phyloP scores from a whole-genome alignment of 2,329 filamentous ascomycete species.

The Exophiala oligosperma region DNA sequence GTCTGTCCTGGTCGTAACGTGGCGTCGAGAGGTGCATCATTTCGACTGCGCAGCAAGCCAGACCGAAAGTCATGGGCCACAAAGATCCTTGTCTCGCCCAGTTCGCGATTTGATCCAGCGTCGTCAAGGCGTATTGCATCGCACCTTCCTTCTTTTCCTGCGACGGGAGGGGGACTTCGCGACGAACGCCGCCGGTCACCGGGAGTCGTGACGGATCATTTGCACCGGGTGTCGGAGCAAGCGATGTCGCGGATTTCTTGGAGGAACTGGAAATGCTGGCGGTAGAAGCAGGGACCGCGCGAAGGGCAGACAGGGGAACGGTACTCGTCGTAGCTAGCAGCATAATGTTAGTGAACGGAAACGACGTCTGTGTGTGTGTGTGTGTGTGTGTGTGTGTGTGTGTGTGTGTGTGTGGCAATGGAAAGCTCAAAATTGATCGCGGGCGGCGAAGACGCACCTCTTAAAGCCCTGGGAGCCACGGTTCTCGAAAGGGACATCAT shows the following conservation, averaged over 20 bases:
- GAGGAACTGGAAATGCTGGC: conserved; percentile 43
- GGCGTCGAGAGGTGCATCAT: conserved; percentile 92
- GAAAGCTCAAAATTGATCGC: conserved; percentile 14
- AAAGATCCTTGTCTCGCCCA: conserved; percentile 82
- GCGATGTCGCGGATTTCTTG: conserved; percentile 43
- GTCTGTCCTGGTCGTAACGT: conserved; percentile 83
- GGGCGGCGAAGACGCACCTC: conserved; percentile 42
- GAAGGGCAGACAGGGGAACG: conserved; percentile 34
- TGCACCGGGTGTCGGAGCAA: conserved; percentile 40
- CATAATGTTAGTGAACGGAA: conserved; percentile 1
- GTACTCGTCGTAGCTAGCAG: conserved; percentile 31
- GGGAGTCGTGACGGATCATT: conserved; percentile 32
- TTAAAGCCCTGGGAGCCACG: conserved; percentile 55
- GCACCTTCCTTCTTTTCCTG: conserved; percentile 53
- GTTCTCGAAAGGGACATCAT: conserved; percentile 56
- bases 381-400: too few relatives aligned
- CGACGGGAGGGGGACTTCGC: conserved; percentile 49
- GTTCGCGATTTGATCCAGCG: conserved; percentile 70
- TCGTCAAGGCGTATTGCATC: conserved; percentile 51
- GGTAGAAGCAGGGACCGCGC: conserved; percentile 37
- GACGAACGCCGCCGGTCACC: conserved; percentile 44
- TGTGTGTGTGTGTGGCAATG: conserved; percentile 18
- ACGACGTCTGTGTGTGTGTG: too few relatives aligned
- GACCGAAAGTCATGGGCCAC: conserved; percentile 86
- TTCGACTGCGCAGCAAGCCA: conserved; percentile 85